These are phyloP conservation scores for Mortierella claussenii DNA, from an alignment of 192 early-diverging fungal genomes.

Conservation along the genomic window DNA sequence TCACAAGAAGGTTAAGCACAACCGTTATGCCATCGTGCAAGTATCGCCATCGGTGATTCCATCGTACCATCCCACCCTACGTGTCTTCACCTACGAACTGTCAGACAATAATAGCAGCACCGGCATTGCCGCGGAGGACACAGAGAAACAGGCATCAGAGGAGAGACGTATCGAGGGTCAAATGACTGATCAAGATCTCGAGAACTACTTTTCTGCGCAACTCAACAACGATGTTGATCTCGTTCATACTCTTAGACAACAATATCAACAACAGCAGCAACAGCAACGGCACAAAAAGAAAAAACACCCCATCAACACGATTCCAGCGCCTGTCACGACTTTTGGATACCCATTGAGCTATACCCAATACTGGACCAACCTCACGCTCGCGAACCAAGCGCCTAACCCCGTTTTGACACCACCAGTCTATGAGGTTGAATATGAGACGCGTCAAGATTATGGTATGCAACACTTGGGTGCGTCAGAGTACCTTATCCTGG, in stretches of 20 bases:
- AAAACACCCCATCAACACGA: background rate
- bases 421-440: conserved; percentile 54
- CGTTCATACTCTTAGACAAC: background rate
- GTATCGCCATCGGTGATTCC: conserved; percentile 70
- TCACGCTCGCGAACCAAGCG: conserved; percentile 52
- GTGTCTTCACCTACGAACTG: conserved; percentile 61
- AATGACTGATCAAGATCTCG: conserved; percentile 11
- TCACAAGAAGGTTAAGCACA: conserved; percentile 1
- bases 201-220: conserved; percentile 1
- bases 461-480: conserved; percentile 53
- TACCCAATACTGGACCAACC: conserved; percentile 56
- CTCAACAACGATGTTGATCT: conserved; percentile 1
- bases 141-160: background rate
- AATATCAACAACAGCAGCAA: background rate
- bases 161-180: background rate
- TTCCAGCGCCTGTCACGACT: background rate
- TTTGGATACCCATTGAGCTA: conserved; percentile 52
- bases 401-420: too few relatives aligned
- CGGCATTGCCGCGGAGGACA: background rate
- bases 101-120: background rate
- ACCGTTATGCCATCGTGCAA: conserved; percentile 41
- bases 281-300: conserved; percentile 1
- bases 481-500: conserved; percentile 50
- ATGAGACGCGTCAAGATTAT: conserved; percentile 53
- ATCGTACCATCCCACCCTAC: conserved; percentile 61